phyloP scores from a whole-genome alignment of 2,329 filamentous ascomycete genomes.

The Fusarium austroafricanum region DNA sequence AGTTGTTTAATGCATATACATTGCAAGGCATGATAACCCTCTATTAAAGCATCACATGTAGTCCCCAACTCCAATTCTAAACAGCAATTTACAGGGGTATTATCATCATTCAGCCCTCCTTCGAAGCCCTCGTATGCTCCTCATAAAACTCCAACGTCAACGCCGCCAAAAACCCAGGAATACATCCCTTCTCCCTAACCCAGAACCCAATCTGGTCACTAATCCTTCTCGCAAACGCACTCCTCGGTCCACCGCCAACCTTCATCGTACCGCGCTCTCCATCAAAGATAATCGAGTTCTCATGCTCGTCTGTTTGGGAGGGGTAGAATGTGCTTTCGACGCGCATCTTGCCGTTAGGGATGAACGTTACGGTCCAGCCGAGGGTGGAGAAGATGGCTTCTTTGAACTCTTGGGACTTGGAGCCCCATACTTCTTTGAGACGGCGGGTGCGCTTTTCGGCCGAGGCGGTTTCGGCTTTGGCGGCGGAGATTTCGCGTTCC shows the following conservation, averaged over 20 bases:
- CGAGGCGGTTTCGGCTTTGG: slow-evolving; percentile 74
- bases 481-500: slow-evolving; percentile 79
- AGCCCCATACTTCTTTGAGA: slow-evolving; percentile 91
- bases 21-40: background rate
- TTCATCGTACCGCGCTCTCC: slow-evolving; percentile 98
- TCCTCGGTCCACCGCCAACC: slow-evolving; percentile 88
- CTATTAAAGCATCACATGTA: background rate
- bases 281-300: slow-evolving; percentile 85
- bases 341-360: slow-evolving; percentile 96
- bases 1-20: background rate
- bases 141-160: slow-evolving; percentile 95
- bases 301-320: slow-evolving; percentile 73
- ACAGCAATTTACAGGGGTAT: slow-evolving; percentile 42
- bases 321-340: slow-evolving; percentile 89
- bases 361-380: slow-evolving; percentile 94
- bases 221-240: slow-evolving; percentile 87
- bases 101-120: slow-evolving; percentile 38
- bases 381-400: slow-evolving; percentile 92
- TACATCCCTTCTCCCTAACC: slow-evolving; percentile 93
- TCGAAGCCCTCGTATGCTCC: slow-evolving; percentile 57
- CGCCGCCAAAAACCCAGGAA: slow-evolving; percentile 91
- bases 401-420: slow-evolving; percentile 93
- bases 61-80: slow-evolving; percentile 7
- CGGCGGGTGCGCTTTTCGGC: slow-evolving; percentile 86
- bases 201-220: slow-evolving; percentile 91